Evolutionary conservation across 148 eudicot genomes (phyloP).

Genomic region (Heliamphora exappendiculata): DNA sequence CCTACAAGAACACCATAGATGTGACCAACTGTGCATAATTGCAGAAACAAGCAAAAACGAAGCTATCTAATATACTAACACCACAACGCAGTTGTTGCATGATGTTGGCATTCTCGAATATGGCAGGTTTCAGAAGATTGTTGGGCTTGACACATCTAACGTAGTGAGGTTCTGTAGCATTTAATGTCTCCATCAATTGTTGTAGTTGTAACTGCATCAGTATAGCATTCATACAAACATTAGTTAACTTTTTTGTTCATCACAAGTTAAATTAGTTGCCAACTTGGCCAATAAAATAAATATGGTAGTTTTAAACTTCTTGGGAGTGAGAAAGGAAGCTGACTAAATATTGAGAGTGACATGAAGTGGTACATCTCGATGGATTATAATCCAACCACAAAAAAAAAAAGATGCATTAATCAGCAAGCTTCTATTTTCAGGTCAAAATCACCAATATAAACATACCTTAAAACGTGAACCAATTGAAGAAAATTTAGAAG

Average conservation of each 20-base stretch:
- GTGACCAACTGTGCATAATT: not conserved
- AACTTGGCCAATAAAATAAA: not conserved
- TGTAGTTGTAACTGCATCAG: conserved; percentile 81
- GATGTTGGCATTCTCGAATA: conserved; percentile 84
- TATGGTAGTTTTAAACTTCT: conserved; percentile 6
- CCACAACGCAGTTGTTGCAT: conserved; percentile 99
- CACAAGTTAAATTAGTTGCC: not conserved
- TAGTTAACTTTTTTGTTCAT: conserved; percentile 3
- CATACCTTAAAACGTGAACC: conserved; percentile 93
- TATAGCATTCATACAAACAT: conserved; percentile 14
- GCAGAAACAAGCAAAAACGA: not conserved
- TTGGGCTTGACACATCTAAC: conserved; percentile 96
- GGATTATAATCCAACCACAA: not conserved
- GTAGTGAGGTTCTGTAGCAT: conserved; percentile 91
- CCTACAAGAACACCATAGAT: conserved; percentile 38
- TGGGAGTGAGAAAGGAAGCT: not conserved
- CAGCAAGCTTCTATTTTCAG: not conserved
- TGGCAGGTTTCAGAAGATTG: conserved; percentile 76
- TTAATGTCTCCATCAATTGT: conserved; percentile 85
- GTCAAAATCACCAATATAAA: conserved; percentile 7
- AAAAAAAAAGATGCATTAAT: not conserved
- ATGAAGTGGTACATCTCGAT: not conserved
- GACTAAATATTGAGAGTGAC: not conserved
- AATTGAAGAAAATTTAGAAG: conserved; percentile 90
- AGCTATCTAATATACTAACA: conserved; percentile 50